phyloP scores from a whole-genome alignment of 139 green algal genomes.

The Chlamydomonas sp. region DNA sequence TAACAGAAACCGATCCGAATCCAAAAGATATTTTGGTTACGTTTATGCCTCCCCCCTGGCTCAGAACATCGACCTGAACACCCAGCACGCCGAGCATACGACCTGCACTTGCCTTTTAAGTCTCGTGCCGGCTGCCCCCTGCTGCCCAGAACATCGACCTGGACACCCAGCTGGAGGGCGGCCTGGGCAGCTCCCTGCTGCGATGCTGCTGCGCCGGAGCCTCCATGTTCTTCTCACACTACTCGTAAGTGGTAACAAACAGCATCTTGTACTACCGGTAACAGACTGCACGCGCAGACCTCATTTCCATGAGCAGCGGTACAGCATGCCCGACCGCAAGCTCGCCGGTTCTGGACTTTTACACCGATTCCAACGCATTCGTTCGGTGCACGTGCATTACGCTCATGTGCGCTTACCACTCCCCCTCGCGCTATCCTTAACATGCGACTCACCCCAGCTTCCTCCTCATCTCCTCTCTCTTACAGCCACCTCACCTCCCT shows the following conservation, averaged over 20 bases:
- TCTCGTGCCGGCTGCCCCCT: neutral
- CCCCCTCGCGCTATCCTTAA: no score
- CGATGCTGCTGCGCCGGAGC: constrained; percentile 54
- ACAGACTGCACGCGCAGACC: neutral
- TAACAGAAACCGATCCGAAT: no score
- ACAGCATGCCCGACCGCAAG: no score
- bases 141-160: constrained; percentile 40
- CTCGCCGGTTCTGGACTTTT: no score
- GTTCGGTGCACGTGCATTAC: no score
- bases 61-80: neutral
- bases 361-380: no score
- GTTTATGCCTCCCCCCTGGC: neutral
- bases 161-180: constrained; percentile 39
- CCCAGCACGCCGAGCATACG: no score
- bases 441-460: no score
- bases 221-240: constrained; percentile 50
- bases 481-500: neutral
- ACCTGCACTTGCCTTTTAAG: neutral
- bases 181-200: constrained; percentile 22
- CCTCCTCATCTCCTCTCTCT: no score
- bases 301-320: no score
- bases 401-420: no score
- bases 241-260: neutral
- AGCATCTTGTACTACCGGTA: neutral
- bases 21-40: neutral